Evolutionary conservation across 495 filamentous ascomycete species (phyloP), one percentile per base, ranked within the genome.

Genomic region (Aspergillus asperescens): DNA sequence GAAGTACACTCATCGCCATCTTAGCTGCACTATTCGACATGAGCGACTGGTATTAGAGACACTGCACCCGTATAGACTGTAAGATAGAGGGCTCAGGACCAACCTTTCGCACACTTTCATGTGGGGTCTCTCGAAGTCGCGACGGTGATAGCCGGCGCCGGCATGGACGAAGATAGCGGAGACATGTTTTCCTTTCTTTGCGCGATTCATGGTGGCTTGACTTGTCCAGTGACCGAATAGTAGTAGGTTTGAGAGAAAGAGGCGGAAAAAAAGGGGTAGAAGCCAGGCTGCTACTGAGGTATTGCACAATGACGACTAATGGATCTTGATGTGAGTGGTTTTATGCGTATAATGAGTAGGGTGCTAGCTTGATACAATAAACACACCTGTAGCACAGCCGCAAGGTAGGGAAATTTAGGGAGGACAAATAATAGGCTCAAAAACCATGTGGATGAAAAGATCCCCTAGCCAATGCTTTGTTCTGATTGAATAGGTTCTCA

Each of bases 91-190:
- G 79, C 88, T 74, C 76, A 97, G 9, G 5, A 80, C 88, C 73
- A 76, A 97, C 93, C 89, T 82, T 55, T 84, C 82, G 65, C 93
- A 97, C 18, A 89, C 88, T 58, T 85, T 72, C 10, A 97, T 78
- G 63, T 98, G 93, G 31, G 85, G 73, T 13, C 73, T 70, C 63
- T 97, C 90, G 68, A 97, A 96, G 44, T 85, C 78, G 13, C 73
- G 60, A 59, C 88, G 95, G 66, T 98, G 93, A 61, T 86, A 96
- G n/a, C 93, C 93, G 15, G 93, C 93, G 10, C 93, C 93, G 18
- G 91, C 93, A 73, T 98, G 93, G 50, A 97, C 82, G 62, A 95
- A 96, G 28, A 97, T 87, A n/a, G 86, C 87, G 52, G 74, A 79
- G 8, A 79, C 53, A 46, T 81, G 74, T 15, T 74, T 66, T 37